Evolutionary conservation across 1,284 basidiomycete species (phyloP).

Genomic region (Anthracocystis setariae): DNA sequence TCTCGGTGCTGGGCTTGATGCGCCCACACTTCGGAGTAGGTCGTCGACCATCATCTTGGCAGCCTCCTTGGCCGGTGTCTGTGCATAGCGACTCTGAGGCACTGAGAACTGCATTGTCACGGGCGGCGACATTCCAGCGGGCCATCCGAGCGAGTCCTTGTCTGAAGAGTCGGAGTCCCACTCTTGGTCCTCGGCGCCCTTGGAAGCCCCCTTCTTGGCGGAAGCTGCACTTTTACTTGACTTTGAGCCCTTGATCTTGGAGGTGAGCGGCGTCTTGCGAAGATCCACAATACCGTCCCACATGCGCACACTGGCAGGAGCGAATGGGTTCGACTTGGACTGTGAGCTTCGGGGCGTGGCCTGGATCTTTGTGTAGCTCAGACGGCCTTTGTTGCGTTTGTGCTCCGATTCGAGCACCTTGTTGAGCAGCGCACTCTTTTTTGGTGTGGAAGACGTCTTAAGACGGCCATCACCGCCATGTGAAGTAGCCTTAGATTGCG

Average conservation of each 20-base stretch:
- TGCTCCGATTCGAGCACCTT: conserved; percentile 57
- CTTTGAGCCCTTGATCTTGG: conserved; percentile 34
- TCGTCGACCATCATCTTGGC: conserved; percentile 64
- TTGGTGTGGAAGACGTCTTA: conserved; percentile 51
- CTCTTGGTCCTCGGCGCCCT: conserved; percentile 53
- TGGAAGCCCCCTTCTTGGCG: conserved; percentile 70
- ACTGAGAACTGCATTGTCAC: conserved; percentile 83
- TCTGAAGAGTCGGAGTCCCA: conserved; percentile 58
- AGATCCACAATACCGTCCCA: conserved; percentile 83
- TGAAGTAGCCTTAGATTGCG: conserved; percentile 26
- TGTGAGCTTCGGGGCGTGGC: conserved; percentile 46
- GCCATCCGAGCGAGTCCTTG: conserved; percentile 70
- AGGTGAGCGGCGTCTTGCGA: conserved; percentile 72
- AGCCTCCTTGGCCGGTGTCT: conserved; percentile 70
- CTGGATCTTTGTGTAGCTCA: conserved; percentile 49
- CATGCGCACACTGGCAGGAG: conserved; percentile 60
- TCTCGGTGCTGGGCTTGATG: conserved; percentile 34
- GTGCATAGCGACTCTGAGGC: conserved; percentile 75
- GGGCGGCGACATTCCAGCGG: conserved; percentile 83
- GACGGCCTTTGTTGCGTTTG: conserved; percentile 44
- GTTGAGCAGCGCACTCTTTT: conserved; percentile 47
- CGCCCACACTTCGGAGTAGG: conserved; percentile 61
- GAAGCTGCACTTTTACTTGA: conserved; percentile 57
- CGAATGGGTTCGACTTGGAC: conserved; percentile 57
- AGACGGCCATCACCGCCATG: conserved; percentile 16